Evolutionary conservation across 1,139 yeast species (phyloP), one percentile per base, ranked within the genome.

Genomic region (Saccharomyces hybrid): DNA sequence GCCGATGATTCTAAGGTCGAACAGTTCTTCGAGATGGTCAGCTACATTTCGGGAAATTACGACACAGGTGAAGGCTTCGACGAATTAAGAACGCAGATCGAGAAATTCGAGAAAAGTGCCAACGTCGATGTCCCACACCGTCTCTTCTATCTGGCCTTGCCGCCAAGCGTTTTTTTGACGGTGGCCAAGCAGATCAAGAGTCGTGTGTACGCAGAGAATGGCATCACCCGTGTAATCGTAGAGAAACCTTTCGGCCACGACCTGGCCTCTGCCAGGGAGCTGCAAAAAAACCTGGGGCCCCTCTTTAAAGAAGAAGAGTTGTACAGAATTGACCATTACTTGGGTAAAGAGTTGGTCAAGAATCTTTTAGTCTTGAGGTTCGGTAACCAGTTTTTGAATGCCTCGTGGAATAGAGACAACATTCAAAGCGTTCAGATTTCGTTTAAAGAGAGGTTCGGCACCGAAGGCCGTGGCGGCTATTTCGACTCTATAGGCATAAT

Each of bases 181-280:
- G 98, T 91, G 50, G 90, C 95, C 55, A 73, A 76, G 54, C 81
- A 87, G 59, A 76, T 93, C 69, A 89, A 86, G 74, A 75, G 81
- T 62, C 71, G 80, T 65, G 82, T 82, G 59, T 87, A 90, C 71
- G 86, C 89, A 51, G 65, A 70, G 47, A 75, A 79, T 53, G 96
- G 96, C 53, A 71, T 78, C 55, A 83, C 90, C 44, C 82, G 97
- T 69, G 76, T 95, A 62, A 88, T 93, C 67, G 88, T 93, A 56
- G 99, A 93, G 75, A 93, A 93, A 76, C 99, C 99, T 41, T 95
- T 93, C 71, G 99, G 99, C 60, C 95, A 83, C 69, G 98, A 93
- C 71, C 80, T 91, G 64, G 81, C 79, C 58, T 78, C 89, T 53
- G 83, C 96, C 9, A 80, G 90, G 64, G 84, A 82, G 65, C 77